Base-by-base conservation (phyloP, 2,329 filamentous ascomycete genomes). In the Monilinia fructicola region DNA sequence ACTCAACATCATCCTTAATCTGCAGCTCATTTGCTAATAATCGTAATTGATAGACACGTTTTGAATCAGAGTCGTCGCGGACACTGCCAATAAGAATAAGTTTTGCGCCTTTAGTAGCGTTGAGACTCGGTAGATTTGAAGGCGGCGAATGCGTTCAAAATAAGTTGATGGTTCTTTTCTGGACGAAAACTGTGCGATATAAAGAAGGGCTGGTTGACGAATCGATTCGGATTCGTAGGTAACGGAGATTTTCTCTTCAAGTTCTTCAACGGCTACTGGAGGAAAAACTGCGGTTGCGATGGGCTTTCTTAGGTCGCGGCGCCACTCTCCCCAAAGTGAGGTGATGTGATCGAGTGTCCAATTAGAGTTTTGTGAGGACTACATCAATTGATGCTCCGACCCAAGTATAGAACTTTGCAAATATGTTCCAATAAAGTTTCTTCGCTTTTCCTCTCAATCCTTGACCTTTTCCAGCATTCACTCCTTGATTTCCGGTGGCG, bases 121-220 rank as follows among this genome's bases (percentile, higher is more conserved):
- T 81, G 76, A 9, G 81, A 82, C 38, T 79, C 78, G 0, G 81
- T 81, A 73, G 86, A 85, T 69, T 92, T 79, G 74, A 96, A 94
- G 64, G 87, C 81, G 42, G 92, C 87, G 75, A 97, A 99, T 0
- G 95, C 88, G 72, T 91, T 86, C 53, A 99, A 81, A 65, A 99
- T 90, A 31, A 97, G 85, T 48, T 89, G 83, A 79, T 99, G 95
- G 77, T 97, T 97, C 82, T 99, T 99, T 78, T 99, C 95, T 0
- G 95, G 94, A 0, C 95, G 90, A 78, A 99, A 99, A 99, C 77
- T 99, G 95, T 2, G 94, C 95, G 73, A 99, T 97, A 79, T 97
- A 99, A 23, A 99, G 83, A 18, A 99, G 79, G 52, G 87, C 85
- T 53, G 87, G 88, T 70, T 92, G 84, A 46, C 95, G 87, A 61